Base-by-base conservation (phyloP, 73 alveolate genomes). In the Diophrys sp. region DNA sequence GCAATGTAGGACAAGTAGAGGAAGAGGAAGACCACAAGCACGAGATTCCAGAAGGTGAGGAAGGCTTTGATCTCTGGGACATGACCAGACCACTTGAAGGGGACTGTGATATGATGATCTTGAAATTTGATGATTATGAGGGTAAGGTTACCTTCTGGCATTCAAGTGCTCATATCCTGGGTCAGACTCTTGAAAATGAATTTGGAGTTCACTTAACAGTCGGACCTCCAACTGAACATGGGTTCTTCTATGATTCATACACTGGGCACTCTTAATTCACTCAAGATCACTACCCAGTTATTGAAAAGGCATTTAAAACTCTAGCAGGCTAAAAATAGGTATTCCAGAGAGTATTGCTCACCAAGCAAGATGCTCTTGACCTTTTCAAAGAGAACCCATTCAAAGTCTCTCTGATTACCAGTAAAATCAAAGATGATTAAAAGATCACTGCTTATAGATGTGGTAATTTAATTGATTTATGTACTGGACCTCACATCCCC, bases 401-500 rank as follows among this genome's bases (percentile, higher is more conserved):
- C 95, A 98, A 98, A 92, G 96, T 85, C 74, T 89, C 96, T 76
- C 85, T 98, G 92, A 98, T 98, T 79, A 82, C 96, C 31, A 89
- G 85, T 82, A 98, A 98, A 93, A 93, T 97, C 56, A 97, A 99
- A 44, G 99, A 97, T 0, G 97, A 91, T 56, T 98, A 96, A 1
- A 73, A 84, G 80, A 95, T 99, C 68, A 95, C 99, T 74, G 99
- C 99, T 70, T 98, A 98, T 85, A 91, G 95, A 75, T 96, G 99
- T 75, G 99, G 99, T 0, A 94, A 87, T 62, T 85, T 98, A 80
- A 96, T 98, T 71, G 99, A 98, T 87, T 88, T 98, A 62, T 98
- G 99, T 80, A 95, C 98, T 23, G 99, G 99, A 24, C 99, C 99
- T 25, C 99, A 98, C 82, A 57, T 98, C 25, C 99, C 99, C 32